phyloP scores from a whole-genome alignment of 164 flowering plant species.

The Kingdonia uniflora region DNA sequence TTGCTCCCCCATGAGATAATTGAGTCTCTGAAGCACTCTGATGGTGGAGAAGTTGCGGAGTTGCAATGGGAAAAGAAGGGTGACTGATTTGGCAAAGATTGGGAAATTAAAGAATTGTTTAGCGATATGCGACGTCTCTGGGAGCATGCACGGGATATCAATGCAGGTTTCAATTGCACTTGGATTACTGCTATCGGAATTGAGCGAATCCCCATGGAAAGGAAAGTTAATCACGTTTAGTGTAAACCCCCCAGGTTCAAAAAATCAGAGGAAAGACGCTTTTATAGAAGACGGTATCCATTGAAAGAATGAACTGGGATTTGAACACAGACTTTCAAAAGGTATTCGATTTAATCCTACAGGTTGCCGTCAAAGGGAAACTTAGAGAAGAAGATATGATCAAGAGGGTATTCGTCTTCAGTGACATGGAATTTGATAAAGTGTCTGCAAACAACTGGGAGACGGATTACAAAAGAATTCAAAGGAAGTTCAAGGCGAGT shows the following conservation, averaged over 20 bases:
- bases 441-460: constrained; percentile 36
- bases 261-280: constrained; percentile 15
- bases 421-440: constrained; percentile 57
- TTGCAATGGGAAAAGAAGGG: constrained; percentile 45
- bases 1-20: constrained; percentile 46
- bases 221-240: constrained; percentile 25
- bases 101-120: constrained; percentile 24
- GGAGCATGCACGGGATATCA: constrained; percentile 22
- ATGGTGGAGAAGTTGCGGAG: constrained; percentile 27
- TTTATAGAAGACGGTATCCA: constrained; percentile 9
- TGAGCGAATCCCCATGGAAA: constrained; percentile 31
- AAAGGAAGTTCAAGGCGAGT: constrained; percentile 23
- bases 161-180: constrained; percentile 24
- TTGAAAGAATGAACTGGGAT: constrained; percentile 22
- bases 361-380: constrained; percentile 10
- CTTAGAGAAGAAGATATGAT: constrained; percentile 23
- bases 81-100: constrained; percentile 22
- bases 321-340: constrained; percentile 23
- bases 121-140: constrained; percentile 27
- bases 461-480: constrained; percentile 35
- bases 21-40: constrained; percentile 8
- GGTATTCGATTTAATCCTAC: constrained; percentile 23
- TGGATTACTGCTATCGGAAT: constrained; percentile 20
- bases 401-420: constrained; percentile 45
- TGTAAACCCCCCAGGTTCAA: constrained; percentile 17